phyloP scores from a whole-genome alignment of 1,284 basidiomycete genomes.

The Salmacisia buchloeana region DNA sequence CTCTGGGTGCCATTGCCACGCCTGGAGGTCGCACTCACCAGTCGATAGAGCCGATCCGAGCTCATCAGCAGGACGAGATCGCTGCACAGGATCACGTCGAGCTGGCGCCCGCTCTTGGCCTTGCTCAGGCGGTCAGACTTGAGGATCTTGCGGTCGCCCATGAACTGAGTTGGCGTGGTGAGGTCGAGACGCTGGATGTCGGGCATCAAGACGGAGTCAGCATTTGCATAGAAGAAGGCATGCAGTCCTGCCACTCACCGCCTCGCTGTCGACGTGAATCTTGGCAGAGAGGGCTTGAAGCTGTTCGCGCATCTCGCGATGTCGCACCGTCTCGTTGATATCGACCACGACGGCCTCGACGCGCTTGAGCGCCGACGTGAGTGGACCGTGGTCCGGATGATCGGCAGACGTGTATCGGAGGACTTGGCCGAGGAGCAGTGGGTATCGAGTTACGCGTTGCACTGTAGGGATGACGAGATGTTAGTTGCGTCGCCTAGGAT shows the following conservation, averaged over 20 bases:
- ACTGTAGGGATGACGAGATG: constrained; percentile 56
- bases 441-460: constrained; percentile 91
- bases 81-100: constrained; percentile 55
- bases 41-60: constrained; percentile 1
- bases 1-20: too few species aligned
- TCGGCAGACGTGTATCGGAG: constrained; percentile 68
- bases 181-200: constrained; percentile 69
- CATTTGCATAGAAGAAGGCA: neutral
- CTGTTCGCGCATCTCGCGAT: constrained; percentile 71
- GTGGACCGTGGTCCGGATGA: constrained; percentile 56
- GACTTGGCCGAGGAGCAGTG: constrained; percentile 78
- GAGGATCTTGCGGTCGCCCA: constrained; percentile 69
- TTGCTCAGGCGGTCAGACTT: constrained; percentile 75
- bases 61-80: constrained; percentile 46
- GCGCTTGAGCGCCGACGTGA: constrained; percentile 61
- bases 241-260: neutral
- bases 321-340: constrained; percentile 84
- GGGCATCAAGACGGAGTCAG: neutral
- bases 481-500: neutral
- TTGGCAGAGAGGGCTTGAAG: constrained; percentile 68
- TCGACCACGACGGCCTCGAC: constrained; percentile 68
- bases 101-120: constrained; percentile 72
- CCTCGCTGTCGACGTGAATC: constrained; percentile 62
- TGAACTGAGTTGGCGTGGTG: constrained; percentile 75
- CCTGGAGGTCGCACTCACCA: too few species aligned